These are phyloP conservation scores for Cordyceps farinosa DNA, from an alignment of 2,329 filamentous ascomycete species.

Conservation along the genomic window DNA sequence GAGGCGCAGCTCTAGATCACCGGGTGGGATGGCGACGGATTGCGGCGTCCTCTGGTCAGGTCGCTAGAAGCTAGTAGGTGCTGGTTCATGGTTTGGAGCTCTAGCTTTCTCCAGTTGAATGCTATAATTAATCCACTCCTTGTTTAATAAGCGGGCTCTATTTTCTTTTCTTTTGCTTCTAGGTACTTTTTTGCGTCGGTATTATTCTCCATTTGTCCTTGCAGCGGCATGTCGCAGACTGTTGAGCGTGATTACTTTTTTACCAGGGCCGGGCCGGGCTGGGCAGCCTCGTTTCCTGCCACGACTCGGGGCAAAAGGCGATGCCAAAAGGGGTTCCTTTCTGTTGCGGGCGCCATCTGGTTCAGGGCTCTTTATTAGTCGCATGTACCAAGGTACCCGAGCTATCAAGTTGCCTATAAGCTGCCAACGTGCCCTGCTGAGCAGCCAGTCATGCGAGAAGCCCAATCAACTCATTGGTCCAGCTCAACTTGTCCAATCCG, in stretches of 20 bases:
- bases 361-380: not conserved
- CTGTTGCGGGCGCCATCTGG: not conserved
- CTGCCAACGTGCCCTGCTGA: not conserved
- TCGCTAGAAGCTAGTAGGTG: not conserved
- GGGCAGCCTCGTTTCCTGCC: not conserved
- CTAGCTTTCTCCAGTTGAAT: constrained; percentile 4
- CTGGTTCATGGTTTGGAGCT: constrained; percentile 6
- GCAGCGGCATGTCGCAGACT: not conserved
- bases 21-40: constrained; percentile 14
- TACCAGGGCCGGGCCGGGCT: not conserved
- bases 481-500: not conserved
- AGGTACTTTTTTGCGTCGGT: not conserved
- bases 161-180: not conserved
- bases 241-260: not conserved
- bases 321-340: not conserved
- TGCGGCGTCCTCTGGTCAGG: constrained; percentile 7
- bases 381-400: not conserved
- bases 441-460: not conserved
- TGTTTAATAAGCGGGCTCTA: not conserved
- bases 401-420: not conserved
- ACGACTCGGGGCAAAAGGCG: not conserved
- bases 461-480: not conserved
- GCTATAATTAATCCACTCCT: constrained; percentile 5
- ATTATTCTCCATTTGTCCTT: not conserved
- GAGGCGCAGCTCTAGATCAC: constrained; percentile 15